Evolutionary conservation across 78 protist genomes (phyloP), one percentile per base, ranked within the genome.

Genomic region (Dictyostelium citrinum): DNA sequence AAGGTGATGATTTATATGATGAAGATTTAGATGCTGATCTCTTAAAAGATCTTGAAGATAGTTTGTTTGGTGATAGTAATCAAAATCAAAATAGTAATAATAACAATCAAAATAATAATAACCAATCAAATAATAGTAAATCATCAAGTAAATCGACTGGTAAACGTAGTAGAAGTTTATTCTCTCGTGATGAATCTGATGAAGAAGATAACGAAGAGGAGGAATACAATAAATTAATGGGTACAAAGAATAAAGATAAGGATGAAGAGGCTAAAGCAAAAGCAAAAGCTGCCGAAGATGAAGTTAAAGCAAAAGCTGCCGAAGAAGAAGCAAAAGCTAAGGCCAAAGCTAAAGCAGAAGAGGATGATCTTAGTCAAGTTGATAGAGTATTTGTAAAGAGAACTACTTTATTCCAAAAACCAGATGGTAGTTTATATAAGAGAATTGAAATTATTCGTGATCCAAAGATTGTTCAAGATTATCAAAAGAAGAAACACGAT

Each of bases 371-470:
- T 22, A 61, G 70, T 64, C 46, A 37, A 16, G 90, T 67, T 64
- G 68, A 55, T 78, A 20, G 81, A 67, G 27, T 74, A 14, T 86
- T 74, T 76, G 90, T 93, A 17, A 93, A 84, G 46, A 84, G 90
- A 61, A 71, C 70, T 9, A 93, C 88, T 37, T 77, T 68, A 6
- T 82, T 81, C 55, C 85, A 45, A 43, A 86, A 81, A 58, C 91
- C 95, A 14, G 96, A 93, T 68, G 96, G 96, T 27, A 79, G 55
- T 29, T 20, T 79, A 41, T 88, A 35, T 29, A 81, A 68, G 24
- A 61, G 84, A 74, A 84, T 88, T 51, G 90, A 93, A 43, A 84
- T 84, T 41, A 83, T 93, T 35, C 35, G 91, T 24, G 96, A 93
- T 49, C 96, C 96, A 29, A 39, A n/a, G 5, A 3, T 31, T 0